Evolutionary conservation across 805 yeast genomes (phyloP), one percentile per base, ranked within the genome.

Genomic region (Yarrowia deformans): DNA sequence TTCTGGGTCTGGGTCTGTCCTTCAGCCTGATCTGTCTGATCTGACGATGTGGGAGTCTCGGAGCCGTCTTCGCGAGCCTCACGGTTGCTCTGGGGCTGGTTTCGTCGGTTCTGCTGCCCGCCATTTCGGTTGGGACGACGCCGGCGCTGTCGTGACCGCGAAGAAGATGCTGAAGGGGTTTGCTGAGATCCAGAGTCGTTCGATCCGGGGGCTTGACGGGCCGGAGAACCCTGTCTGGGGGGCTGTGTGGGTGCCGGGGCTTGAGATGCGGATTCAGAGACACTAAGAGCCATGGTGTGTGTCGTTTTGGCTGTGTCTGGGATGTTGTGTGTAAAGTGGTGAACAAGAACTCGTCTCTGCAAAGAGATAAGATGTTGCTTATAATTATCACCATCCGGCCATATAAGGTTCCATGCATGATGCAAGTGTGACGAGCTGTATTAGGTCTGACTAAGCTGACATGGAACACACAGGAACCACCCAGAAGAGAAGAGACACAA

Each of bases 111-210:
- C 16, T 54, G 63, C 39, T 42, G 48, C 3, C 63, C 63, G 13
- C 63, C 63, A 34, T 56, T 56, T 40, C 63, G 29, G 35, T 56
- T 56, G n/a, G 63, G 63, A 23, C 63, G 63, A 14, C 63, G 18
- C 12, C 63, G 14, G 6, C 63, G 35, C 37, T 56, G 63, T 40
- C 63, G 19, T n/a, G 48, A 40, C 40, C 63, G 29, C 1, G 43
- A 40, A 29, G 61, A 55, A 55, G 61, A 19, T n/a, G 32, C 58
- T 52, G 58, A 52, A 12, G 43, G 32, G 14, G 42, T n/a, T 12
- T 52, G 32, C 4, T n/a, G 7, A 3, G 56, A 52, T 5, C 42
- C 56, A 50, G 56, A 18, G 19, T 32, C 37, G 54, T 16, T 49
- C 16, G 54, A 49, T 35, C 58, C 55, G 32, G 39, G 23, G 1